phyloP scores from a whole-genome alignment of 805 yeast species.

The Blastobotrys americana region DNA sequence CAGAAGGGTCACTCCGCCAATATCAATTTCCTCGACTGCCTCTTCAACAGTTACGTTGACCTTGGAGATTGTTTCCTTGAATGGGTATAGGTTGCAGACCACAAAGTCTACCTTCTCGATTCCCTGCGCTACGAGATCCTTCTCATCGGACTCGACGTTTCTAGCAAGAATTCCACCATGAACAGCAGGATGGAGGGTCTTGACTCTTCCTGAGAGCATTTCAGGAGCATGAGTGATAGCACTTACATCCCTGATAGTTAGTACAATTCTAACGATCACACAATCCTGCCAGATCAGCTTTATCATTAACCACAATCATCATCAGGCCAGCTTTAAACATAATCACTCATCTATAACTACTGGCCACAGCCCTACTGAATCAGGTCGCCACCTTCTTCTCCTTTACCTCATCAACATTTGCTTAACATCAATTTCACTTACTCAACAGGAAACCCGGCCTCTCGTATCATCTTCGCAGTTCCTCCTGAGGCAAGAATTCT shows the following conservation, averaged over 20 bases:
- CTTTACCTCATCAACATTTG: not conserved
- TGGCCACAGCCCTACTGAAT: too few relatives aligned
- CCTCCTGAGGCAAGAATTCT: constrained; percentile 96
- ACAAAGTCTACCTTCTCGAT: constrained; percentile 95
- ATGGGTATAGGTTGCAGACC: constrained; percentile 96
- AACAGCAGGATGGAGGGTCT: constrained; percentile 97
- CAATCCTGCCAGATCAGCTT: too few relatives aligned
- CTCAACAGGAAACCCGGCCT: constrained; percentile 96
- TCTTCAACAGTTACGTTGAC: constrained; percentile 92
- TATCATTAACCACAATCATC: too few relatives aligned
- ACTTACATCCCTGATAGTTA: constrained; percentile 79
- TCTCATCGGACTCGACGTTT: constrained; percentile 82
- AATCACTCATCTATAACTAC: too few relatives aligned
- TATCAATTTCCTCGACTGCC: constrained; percentile 97
- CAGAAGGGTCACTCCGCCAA: constrained; percentile 94
- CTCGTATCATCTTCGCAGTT: constrained; percentile 88
- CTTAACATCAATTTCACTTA: constrained; percentile 11
- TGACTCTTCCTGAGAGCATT: constrained; percentile 97
- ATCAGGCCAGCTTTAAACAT: too few relatives aligned
- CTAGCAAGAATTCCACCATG: constrained; percentile 93
- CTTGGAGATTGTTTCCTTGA: constrained; percentile 94
- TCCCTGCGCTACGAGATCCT: constrained; percentile 79
- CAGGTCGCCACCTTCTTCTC: too few relatives aligned
- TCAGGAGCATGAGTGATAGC: constrained; percentile 97
- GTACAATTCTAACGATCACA: too few relatives aligned